Percentiles rank a stretch among this genome's conserved stretches.
Evolutionary conservation across 768 basidiomycete genomes (phyloP).

Genomic region (Mycena chlorophos): DNA sequence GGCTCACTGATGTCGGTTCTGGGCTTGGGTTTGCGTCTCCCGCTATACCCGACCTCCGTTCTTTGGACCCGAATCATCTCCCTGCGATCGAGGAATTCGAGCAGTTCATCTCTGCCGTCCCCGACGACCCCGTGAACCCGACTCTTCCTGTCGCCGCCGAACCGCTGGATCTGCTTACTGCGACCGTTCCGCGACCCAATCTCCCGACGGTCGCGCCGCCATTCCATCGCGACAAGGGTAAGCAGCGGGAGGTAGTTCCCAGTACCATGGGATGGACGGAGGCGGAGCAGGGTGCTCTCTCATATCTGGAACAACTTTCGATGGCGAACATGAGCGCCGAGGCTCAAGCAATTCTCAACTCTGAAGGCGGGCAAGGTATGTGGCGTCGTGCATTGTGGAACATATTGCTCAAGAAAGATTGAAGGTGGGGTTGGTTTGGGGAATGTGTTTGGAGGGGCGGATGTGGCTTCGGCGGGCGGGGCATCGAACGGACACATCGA

Average conservation of each 20-base stretch:
- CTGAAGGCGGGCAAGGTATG: slow-evolving; percentile 24
- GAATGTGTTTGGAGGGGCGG: slow-evolving; percentile 2
- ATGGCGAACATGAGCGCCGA: slow-evolving; percentile 15
- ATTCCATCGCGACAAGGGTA: not conserved
- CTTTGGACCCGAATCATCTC: no score
- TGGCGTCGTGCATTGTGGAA: slow-evolving; percentile 22
- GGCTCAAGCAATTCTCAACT: slow-evolving; percentile 12
- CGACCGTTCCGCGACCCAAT: not conserved
- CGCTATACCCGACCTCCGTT: not conserved
- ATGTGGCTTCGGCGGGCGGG: no score
- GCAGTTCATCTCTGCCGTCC: no score
- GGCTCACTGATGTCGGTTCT: no score
- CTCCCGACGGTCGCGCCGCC: not conserved
- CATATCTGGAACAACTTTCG: slow-evolving; percentile 15
- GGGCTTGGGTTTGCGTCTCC: no score
- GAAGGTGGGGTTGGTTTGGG: slow-evolving; percentile 14
- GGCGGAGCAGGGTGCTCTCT: slow-evolving; percentile 11
- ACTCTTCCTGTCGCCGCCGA: no score
- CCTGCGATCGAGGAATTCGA: no score
- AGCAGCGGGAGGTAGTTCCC: slow-evolving; percentile 15
- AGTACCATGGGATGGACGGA: slow-evolving; percentile 10
- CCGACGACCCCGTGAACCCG: no score
- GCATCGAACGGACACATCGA: no score
- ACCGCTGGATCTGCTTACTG: no score
- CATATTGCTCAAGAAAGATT: slow-evolving; percentile 20